Percentiles rank a stretch among this genome's conserved stretches.
Conservation (phyloP, 257 asterid genomes). For the Verbascum thapsus region DNA sequence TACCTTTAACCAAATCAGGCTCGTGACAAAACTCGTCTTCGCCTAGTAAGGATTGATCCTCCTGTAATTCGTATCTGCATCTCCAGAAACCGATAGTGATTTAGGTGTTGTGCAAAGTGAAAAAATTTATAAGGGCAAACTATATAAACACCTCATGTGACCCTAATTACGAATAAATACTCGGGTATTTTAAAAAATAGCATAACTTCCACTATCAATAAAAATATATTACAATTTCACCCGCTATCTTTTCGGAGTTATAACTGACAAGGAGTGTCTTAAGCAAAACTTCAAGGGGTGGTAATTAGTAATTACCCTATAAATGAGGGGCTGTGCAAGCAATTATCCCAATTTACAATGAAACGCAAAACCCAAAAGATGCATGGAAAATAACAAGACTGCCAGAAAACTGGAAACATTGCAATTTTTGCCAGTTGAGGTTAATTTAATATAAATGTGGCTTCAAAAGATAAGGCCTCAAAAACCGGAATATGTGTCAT, state of each 20-base stretch:
- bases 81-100: background rate
- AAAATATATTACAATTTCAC: too few species aligned
- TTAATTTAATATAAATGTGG: background rate
- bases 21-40: constrained; percentile 70
- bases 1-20: constrained; percentile 55
- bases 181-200: too few species aligned
- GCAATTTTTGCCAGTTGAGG: background rate
- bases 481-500: background rate
- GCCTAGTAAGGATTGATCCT: constrained; percentile 76
- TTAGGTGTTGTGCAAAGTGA: background rate
- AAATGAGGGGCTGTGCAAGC: too few species aligned
- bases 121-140: background rate
- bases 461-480: background rate
- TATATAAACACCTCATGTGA: too few species aligned
- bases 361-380: background rate
- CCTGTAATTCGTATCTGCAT: constrained; percentile 78
- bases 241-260: too few species aligned
- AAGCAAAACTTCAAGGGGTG: too few species aligned
- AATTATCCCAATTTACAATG: too few species aligned
- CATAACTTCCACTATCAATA: too few species aligned
- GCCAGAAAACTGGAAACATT: background rate
- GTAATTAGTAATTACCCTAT: too few species aligned
- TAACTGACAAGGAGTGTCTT: too few species aligned
- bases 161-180: too few species aligned
- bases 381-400: background rate